A percentile compares a stretch with the other conserved stretches of the same genome.
phyloP scores from a whole-genome alignment of 2,329 filamentous ascomycete genomes.

The Pseudogymnoascus sp. region DNA sequence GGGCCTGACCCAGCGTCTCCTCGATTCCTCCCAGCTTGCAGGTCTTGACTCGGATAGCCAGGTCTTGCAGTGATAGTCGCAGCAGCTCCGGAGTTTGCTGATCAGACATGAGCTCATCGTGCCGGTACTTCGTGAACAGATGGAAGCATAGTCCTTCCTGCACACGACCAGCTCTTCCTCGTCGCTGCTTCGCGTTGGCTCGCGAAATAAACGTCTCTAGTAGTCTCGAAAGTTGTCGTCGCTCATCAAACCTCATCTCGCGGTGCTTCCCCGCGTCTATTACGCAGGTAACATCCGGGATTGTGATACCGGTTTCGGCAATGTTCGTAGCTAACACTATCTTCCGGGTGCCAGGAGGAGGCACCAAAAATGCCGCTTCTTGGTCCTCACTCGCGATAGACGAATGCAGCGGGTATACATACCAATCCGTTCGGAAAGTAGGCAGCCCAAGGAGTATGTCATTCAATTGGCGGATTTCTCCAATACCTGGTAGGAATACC shows the following conservation, averaged over 20 bases:
- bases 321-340: conserved; percentile 98
- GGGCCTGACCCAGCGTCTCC: conserved; percentile 75
- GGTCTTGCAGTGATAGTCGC: conserved; percentile 83
- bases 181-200: conserved; percentile 91
- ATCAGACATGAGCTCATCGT: conserved; percentile 78
- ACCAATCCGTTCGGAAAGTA: conserved; percentile 70
- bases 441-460: conserved; percentile 75
- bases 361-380: conserved; percentile 83
- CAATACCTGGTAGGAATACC: conserved; percentile 92
- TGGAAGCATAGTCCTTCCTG: conserved; percentile 95
- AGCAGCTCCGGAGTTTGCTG: conserved; percentile 97
- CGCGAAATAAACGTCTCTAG: conserved; percentile 93
- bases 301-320: conserved; percentile 96
- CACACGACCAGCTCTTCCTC: conserved; percentile 89
- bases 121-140: conserved; percentile 82
- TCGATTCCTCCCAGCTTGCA: conserved; percentile 94
- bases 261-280: conserved; percentile 96
- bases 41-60: conserved; percentile 94
- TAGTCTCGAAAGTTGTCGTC: conserved; percentile 80
- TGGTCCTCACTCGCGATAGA: conserved; percentile 95
- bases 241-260: conserved; percentile 95
- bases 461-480: conserved; percentile 83
- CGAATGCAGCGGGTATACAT: conserved; percentile 85
- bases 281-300: conserved; percentile 94
- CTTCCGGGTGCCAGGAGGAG: conserved; percentile 76